Evolutionary conservation across 148 eudicot genomes (phyloP).

Genomic region (Chenopodium formosanum): DNA sequence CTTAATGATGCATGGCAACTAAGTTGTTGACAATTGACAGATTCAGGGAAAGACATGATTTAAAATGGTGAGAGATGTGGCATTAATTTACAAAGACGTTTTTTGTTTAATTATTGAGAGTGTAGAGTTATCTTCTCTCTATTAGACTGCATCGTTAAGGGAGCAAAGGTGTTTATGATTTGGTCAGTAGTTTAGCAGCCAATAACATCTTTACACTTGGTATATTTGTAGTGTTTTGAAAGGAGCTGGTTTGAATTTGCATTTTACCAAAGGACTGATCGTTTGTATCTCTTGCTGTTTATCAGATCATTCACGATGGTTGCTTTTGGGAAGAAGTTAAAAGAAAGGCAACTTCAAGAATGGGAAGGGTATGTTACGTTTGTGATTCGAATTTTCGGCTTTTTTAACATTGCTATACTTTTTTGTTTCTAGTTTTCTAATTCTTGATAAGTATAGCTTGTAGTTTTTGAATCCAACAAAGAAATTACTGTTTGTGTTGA

Average conservation of each 20-base stretch:
- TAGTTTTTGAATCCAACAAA: too few relatives aligned
- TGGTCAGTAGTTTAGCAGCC: neutral
- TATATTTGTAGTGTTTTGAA: neutral
- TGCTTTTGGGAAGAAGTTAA: conserved; percentile 92
- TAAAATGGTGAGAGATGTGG: conserved; percentile 11
- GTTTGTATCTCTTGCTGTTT: neutral
- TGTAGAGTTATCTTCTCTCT: neutral
- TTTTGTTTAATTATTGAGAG: conserved; percentile 7
- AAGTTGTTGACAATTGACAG: conserved; percentile 21
- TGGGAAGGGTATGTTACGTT: conserved; percentile 72
- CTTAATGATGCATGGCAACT: conserved; percentile 17
- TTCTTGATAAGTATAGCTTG: too few relatives aligned
- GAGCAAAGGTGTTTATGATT: conserved; percentile 8
- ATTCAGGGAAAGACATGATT: conserved; percentile 8
- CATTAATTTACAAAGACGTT: neutral
- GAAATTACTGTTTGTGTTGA: too few relatives aligned
- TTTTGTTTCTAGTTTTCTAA: neutral
- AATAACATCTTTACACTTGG: neutral
- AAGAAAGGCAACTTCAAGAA: conserved; percentile 85
- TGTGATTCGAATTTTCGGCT: neutral
- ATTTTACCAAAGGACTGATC: neutral
- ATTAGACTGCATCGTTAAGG: neutral
- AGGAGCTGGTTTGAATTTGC: neutral
- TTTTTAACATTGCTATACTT: neutral
- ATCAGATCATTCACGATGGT: conserved; percentile 40